Conservation (phyloP, 768 basidiomycete species). For the Daedalea quercina region DNA sequence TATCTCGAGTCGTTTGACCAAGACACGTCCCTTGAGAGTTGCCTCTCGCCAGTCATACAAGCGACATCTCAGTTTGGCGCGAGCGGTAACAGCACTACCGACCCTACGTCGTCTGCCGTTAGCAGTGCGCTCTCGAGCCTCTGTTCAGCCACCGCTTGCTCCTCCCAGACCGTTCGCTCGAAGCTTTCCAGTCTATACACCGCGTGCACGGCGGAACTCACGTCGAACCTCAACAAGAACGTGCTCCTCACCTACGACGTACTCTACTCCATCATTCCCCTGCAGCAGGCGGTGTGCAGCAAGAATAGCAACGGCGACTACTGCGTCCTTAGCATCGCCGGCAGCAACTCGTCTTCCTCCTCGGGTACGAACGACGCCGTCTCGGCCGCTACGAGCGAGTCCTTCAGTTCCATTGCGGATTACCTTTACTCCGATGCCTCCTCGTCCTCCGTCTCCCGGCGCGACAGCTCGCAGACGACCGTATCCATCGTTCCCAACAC, state of each 20-base stretch:
- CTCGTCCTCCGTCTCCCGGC: constrained; percentile 14
- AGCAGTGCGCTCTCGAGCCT: constrained; percentile 44
- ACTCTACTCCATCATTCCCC: constrained; percentile 64
- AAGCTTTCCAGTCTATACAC: constrained; percentile 65
- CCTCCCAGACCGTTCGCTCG: constrained; percentile 47
- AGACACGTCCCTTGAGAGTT: constrained; percentile 48
- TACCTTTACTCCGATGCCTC: constrained; percentile 21
- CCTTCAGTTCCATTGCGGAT: constrained; percentile 13
- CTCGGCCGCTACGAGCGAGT: constrained; percentile 9
- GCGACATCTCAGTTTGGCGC: constrained; percentile 53
- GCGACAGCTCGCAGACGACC: constrained; percentile 26
- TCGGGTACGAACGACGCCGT: constrained; percentile 15
- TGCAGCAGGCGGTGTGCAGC: constrained; percentile 64
- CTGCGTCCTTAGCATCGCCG: constrained; percentile 52
- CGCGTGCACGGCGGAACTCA: constrained; percentile 68
- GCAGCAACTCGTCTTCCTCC: constrained; percentile 21
- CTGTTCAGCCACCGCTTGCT: constrained; percentile 51
- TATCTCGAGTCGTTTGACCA: constrained; percentile 62
- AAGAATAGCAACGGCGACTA: constrained; percentile 66
- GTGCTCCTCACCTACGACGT: constrained; percentile 73
- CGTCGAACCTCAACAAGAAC: constrained; percentile 33
- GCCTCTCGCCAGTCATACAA: constrained; percentile 54
- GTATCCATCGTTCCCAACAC: constrained; percentile 41
- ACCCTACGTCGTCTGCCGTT: constrained; percentile 32
- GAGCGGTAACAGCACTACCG: constrained; percentile 32